Conservation (phyloP, 208 protist genomes). For the Trichomonas vaginalis region DNA sequence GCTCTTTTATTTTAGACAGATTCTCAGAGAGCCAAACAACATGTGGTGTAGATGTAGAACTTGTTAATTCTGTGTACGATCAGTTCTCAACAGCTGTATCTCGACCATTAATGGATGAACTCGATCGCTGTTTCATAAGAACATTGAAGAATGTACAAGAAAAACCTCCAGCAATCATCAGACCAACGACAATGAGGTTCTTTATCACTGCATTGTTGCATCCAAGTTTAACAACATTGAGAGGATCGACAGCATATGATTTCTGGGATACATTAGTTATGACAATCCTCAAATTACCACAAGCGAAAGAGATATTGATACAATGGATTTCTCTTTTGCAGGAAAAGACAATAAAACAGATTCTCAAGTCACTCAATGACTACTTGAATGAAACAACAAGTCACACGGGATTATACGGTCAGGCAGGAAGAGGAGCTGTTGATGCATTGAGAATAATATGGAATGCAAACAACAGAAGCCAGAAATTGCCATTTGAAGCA, state of each 20-base stretch:
- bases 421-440: neutral
- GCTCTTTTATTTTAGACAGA: neutral
- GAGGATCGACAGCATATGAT: neutral
- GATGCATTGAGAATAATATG: neutral
- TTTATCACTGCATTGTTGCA: neutral
- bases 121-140: neutral
- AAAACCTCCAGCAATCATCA: neutral
- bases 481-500: neutral
- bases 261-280: neutral
- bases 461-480: neutral
- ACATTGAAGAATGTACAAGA: neutral
- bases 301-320: neutral
- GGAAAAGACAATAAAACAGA: neutral
- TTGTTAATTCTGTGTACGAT: neutral
- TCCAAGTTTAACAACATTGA: neutral
- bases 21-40: neutral
- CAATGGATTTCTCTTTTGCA: neutral
- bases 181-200: neutral
- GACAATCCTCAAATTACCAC: neutral
- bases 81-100: neutral
- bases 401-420: neutral
- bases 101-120: neutral
- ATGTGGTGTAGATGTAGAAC: neutral
- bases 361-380: neutral
- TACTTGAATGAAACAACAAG: neutral